These are phyloP conservation scores for Ganoderma resinaceum DNA, from an alignment of 1,284 basidiomycete genomes.

Conservation along the genomic window DNA sequence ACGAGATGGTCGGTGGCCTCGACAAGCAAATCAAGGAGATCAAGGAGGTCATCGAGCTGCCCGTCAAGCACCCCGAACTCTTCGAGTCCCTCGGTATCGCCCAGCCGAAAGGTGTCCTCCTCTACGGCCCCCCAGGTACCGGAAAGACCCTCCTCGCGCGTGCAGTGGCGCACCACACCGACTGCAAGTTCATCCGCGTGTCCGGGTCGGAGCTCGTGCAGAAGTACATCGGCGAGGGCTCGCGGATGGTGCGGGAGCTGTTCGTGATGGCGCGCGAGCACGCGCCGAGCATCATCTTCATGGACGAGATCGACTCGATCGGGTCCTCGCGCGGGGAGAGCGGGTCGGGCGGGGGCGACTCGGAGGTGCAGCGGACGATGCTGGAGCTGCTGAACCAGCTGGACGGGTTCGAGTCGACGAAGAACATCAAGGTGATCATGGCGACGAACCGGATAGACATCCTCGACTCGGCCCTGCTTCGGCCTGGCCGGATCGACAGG, in stretches of 20 bases:
- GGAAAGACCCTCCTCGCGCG: conserved; percentile 95
- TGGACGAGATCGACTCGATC: conserved; percentile 99
- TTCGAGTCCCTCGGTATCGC: conserved; percentile 98
- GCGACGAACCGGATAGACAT: conserved; percentile 99
- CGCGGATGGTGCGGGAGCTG: conserved; percentile 94
- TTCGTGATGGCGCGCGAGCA: conserved; percentile 99
- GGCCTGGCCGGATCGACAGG: conserved; percentile 97
- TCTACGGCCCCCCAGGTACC: conserved; percentile 97
- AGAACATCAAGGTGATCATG: conserved; percentile 99
- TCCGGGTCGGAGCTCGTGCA: conserved; percentile 96
- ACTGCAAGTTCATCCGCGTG: conserved; percentile 98
- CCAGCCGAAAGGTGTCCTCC: conserved; percentile 95
- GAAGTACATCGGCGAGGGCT: conserved; percentile 99
- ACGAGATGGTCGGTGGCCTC: conserved; percentile 99
- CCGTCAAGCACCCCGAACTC: conserved; percentile 97
- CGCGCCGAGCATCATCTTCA: conserved; percentile 99
- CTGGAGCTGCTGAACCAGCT: conserved; percentile 96
- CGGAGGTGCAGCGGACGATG: conserved; percentile 98
- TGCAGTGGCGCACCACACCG: conserved; percentile 97
- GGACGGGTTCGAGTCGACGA: conserved; percentile 96
- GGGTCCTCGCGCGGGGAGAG: conserved; percentile 93
- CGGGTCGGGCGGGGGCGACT: conserved; percentile 90
- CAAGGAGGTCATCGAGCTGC: conserved; percentile 98
- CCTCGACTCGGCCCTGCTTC: conserved; percentile 92
- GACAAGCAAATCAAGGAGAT: conserved; percentile 99